Conservation (phyloP, 805 yeast genomes). For the Candida suzukii region DNA sequence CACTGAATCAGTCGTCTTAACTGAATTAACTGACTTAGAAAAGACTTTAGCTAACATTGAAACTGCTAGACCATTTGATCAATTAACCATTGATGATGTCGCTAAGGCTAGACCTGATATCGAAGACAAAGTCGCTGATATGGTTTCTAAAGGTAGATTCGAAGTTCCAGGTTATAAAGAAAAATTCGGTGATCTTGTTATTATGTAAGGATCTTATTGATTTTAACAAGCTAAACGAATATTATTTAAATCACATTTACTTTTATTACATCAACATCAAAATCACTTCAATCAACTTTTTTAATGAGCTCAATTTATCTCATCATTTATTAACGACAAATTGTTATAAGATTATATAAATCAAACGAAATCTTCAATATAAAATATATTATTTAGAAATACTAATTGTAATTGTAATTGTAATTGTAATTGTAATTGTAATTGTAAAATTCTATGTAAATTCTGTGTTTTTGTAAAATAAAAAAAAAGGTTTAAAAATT, state of each 20-base stretch:
- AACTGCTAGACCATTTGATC: conserved; percentile 95
- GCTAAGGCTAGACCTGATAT: conserved; percentile 95
- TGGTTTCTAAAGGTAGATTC: conserved; percentile 97
- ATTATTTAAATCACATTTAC: background rate
- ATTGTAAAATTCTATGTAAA: too few relatives aligned
- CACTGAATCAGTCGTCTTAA: conserved; percentile 82
- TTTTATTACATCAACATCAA: too few relatives aligned
- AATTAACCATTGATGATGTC: conserved; percentile 92
- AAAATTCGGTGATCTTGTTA: conserved; percentile 94
- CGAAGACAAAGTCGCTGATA: conserved; percentile 89
- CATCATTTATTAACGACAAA: background rate
- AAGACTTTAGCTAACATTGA: conserved; percentile 90
- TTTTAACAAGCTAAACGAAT: too few relatives aligned
- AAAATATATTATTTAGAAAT: background rate
- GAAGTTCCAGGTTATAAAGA: conserved; percentile 97
- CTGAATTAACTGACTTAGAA: conserved; percentile 80
- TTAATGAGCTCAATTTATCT: background rate
- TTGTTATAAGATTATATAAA: background rate
- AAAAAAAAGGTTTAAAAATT: too few relatives aligned
- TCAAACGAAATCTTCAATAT: background rate
- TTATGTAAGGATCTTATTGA: too few relatives aligned
- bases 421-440: too few relatives aligned
- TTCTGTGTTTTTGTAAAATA: too few relatives aligned
- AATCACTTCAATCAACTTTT: too few relatives aligned
- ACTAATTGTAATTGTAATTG: too few relatives aligned